Conservation (phyloP, 2,329 filamentous ascomycete genomes). For the Colletotrichum sublineola region DNA sequence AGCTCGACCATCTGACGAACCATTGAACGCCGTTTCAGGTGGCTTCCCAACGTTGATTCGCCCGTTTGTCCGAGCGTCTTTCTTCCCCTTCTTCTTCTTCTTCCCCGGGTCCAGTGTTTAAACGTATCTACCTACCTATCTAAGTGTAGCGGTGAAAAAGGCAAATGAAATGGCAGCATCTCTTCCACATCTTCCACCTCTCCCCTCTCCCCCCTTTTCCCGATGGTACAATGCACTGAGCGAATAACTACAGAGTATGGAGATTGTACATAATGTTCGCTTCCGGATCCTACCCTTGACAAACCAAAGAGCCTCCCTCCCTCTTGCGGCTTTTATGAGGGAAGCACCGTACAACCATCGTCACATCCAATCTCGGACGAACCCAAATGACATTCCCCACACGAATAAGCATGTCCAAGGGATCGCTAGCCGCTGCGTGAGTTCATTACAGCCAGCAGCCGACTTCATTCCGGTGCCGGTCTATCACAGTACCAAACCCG, state of each 20-base stretch:
- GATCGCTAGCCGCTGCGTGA: constrained; percentile 9
- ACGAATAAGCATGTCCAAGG: not conserved
- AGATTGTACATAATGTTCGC: constrained; percentile 33
- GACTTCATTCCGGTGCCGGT: not conserved
- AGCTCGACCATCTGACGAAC: constrained; percentile 32
- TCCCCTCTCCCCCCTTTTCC: not conserved
- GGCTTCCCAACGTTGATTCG: constrained; percentile 33
- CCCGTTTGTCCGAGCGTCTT: not conserved
- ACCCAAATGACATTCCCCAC: constrained; percentile 4
- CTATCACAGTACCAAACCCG: not conserved
- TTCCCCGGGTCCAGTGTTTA: not conserved
- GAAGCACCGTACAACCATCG: constrained; percentile 22
- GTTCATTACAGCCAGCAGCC: not conserved
- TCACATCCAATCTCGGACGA: constrained; percentile 15
- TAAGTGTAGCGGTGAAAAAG: constrained; percentile 15
- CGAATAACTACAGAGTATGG: not conserved
- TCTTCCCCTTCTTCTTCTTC: not conserved
- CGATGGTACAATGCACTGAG: constrained; percentile 12
- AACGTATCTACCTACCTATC: not conserved
- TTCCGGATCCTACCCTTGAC: not conserved
- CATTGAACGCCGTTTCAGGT: constrained; percentile 38
- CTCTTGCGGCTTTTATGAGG: not conserved
- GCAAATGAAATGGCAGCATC: constrained; percentile 6
- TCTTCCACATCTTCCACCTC: not conserved
- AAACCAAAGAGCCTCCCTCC: not conserved